Base-by-base conservation (phyloP, 192 early-diverging fungal species). In the Backusella psychrophila region DNA sequence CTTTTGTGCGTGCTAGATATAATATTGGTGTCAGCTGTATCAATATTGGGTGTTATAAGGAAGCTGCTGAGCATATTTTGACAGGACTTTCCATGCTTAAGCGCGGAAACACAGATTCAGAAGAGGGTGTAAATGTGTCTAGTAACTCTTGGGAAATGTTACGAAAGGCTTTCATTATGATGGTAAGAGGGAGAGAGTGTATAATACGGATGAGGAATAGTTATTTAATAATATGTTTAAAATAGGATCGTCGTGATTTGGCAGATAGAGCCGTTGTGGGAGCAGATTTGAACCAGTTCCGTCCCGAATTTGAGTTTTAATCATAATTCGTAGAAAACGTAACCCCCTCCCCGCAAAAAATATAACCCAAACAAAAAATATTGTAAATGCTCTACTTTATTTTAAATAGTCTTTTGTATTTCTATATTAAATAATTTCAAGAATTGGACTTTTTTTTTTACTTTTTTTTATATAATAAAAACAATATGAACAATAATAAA, bases 21-120 rank as follows among this genome's bases (percentile, higher is more conserved):
- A 99, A 99, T 83, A 84, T 99, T 59, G 96, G 96, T n/a, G 93
- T 99, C 39, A 90, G 91, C n/a, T 97, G 97, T 80, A 94, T 99
- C 72, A 96, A 98, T 80, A 90, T 99, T 86, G 94, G 94, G 19
- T 91, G 94, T 79, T 95, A 98, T 79, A 85, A 89, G 35, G 97
- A 99, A 82, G 97, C 97, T 1, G 96, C 93, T 9, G 96, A 96
- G 75, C 96, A 99, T 86, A 86, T 99, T 34, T 84, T 99, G 44
- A 91, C 91, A 4, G 96, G 96, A 6, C 83, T 99, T 76, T 89
- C 91, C 15, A 81, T 81, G 80, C 76, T 75, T 44, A 81, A 81
- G 39, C 76, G 80, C 19, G 63, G 74, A 9, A 21, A 34, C 31
- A 66, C 53, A 14, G 76, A 77, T 53, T 79, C 73, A n/a, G 84